Percentiles rank a stretch among this genome's conserved stretches.
Conservation (phyloP, 495 filamentous ascomycete genomes). For the Aspergillus incahuasiensis region DNA sequence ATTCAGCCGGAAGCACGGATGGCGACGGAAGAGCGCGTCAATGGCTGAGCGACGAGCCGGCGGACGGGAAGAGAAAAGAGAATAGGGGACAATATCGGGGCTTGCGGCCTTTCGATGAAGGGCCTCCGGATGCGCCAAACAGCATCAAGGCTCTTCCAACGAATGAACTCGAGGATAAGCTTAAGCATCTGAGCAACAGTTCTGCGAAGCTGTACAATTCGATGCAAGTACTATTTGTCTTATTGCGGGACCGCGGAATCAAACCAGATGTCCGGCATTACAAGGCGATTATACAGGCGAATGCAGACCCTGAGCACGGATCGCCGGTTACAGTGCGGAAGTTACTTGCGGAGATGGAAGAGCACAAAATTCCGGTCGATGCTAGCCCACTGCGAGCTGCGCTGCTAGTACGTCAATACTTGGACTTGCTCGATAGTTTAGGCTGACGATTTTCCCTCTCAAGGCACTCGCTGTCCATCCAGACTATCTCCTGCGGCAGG, state of each 20-base stretch:
- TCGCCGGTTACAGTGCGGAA: slow-evolving; percentile 54
- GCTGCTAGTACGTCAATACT: slow-evolving; percentile 52
- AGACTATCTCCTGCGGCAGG: slow-evolving; percentile 68
- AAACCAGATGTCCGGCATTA: slow-evolving; percentile 64
- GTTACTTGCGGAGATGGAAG: slow-evolving; percentile 68
- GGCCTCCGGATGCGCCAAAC: slow-evolving; percentile 18
- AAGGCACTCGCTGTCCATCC: slow-evolving; percentile 79
- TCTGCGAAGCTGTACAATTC: slow-evolving; percentile 22
- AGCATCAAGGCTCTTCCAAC: slow-evolving; percentile 18
- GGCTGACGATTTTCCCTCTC: background rate
- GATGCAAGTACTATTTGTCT: slow-evolving; percentile 28
- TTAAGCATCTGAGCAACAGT: slow-evolving; percentile 20
- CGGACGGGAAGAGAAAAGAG: background rate
- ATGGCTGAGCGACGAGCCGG: background rate
- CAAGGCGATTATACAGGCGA: slow-evolving; percentile 65
- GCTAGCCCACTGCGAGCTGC: slow-evolving; percentile 64
- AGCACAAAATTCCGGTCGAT: slow-evolving; percentile 54
- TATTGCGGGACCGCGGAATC: slow-evolving; percentile 60
- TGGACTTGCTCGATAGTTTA: no score
- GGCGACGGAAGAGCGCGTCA: no score
- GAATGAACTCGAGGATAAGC: slow-evolving; percentile 22
- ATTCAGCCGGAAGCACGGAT: background rate
- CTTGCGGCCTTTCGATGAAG: background rate
- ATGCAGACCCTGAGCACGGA: slow-evolving; percentile 57
- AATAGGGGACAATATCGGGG: background rate